Evolutionary conservation across 1,284 basidiomycete genomes (phyloP), one percentile per base, ranked within the genome.

Genomic region (Irpex sp.): DNA sequence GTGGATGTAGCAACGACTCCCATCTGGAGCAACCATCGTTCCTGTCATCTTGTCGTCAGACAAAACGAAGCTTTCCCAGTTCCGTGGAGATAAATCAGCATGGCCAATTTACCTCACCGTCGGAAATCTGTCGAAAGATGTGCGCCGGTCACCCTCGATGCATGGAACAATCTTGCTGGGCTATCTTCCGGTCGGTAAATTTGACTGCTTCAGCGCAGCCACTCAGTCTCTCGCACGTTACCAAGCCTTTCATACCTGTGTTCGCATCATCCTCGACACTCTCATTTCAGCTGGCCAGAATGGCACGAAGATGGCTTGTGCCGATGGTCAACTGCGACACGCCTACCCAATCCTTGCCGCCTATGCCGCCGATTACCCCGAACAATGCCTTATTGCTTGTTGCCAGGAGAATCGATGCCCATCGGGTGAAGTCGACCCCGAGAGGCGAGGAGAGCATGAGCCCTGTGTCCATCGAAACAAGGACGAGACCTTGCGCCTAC

Each of bases 21-120:
- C 67, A 2, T 11, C 31, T 6, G 64, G 67, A 0, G 69, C 67
- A 13, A 70, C 70, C 8, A 47, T 70, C 9, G 61, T 62, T 2
- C 67, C 71, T 3, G 51, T 72, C 11, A 70, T 72, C 36, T 21
- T 59, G 40, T 59, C 40, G n/a, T 47, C 58, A 47, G 58, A 59
- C 40, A 59, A 59, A n/a, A 59, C 58, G n/a, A 4, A 19, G 58
- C n/a, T 59, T 15, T 59, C 58, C 11, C 21, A 31, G 13, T 59
- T 59, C 26, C 36, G 40, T 21, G 58, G 40, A n/a, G 40, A 58
- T n/a, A 58, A 58, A 36, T 37, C 7, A 8, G 48, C 48, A 5
- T 49, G 48, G 48, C 48, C 48, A 15, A n/a, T 49, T 13, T 49
- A 49, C n/a, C 48, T 49, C n/a, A 49, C 48, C 5, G 17, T 49